Percentiles rank a stretch among this genome's conserved stretches.
phyloP scores from a whole-genome alignment of 495 filamentous ascomycete genomes.

The Penicillium psychrofluorescens region DNA sequence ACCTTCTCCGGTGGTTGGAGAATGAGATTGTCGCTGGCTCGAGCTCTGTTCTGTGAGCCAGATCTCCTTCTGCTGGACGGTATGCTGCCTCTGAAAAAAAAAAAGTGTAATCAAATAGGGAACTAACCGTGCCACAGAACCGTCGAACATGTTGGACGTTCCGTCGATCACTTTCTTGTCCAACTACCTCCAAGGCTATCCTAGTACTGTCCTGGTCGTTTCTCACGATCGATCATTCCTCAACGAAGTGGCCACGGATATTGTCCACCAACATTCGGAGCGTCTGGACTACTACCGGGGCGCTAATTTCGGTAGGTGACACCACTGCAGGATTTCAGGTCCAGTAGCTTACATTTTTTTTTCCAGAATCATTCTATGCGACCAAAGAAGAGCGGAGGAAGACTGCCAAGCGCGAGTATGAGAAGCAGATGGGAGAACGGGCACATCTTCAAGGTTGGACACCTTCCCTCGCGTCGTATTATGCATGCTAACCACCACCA shows the following conservation, averaged over 20 bases:
- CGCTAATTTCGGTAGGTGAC: conserved; percentile 69
- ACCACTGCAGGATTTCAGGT: not conserved
- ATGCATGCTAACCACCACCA: conserved; percentile 5
- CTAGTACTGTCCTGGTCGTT: conserved; percentile 91
- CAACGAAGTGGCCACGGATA: conserved; percentile 99
- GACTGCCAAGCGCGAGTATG: conserved; percentile 94
- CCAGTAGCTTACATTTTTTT: conserved; percentile 11
- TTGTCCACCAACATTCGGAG: conserved; percentile 96
- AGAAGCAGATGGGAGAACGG: conserved; percentile 92
- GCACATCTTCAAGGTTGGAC: conserved; percentile 68
- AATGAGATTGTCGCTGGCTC: conserved; percentile 91
- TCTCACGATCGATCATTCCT: conserved; percentile 98
- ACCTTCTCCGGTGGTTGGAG: conserved; percentile 99
- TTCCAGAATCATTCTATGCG: conserved; percentile 83
- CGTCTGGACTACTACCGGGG: conserved; percentile 98
- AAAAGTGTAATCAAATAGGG: too few species aligned
- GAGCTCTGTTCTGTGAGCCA: conserved; percentile 97
- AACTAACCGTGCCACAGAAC: conserved; percentile 47
- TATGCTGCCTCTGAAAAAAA: conserved; percentile 10
- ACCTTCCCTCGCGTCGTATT: not conserved
- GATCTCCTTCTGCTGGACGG: conserved; percentile 90
- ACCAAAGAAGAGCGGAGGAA: conserved; percentile 96
- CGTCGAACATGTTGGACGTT: conserved; percentile 99
- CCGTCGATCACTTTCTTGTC: conserved; percentile 99
- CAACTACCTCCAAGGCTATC: conserved; percentile 90